Base-by-base conservation (phyloP, 805 yeast species). In the Hanseniaspora clermontiae region DNA sequence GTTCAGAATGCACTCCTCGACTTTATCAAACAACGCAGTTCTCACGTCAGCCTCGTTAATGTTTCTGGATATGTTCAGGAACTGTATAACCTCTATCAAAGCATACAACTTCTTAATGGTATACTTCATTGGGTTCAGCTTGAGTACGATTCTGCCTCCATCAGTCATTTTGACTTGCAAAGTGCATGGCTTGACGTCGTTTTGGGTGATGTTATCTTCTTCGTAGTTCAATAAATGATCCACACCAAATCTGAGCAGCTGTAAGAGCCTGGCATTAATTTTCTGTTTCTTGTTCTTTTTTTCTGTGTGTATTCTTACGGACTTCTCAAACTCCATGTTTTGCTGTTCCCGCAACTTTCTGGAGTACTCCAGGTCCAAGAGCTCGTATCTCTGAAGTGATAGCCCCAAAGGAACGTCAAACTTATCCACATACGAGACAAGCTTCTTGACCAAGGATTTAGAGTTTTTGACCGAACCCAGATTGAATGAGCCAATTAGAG, bases 291-390 rank as follows among this genome's bases (percentile, higher is more conserved):
- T 76, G 71, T 42, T 73, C 63, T 77, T 77, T 62, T 82, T 81
- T 43, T 73, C 61, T 60, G 71, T 74, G 67, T 86, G 93, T 49
- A 71, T 73, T 38, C 75, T 69, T 51, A 85, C 68, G 0, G 88
- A 80, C 59, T 74, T 77, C 60, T 79, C 75, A 63, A 80, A 86
- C 19, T 87, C 87, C 50, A 72, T 70, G 61, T 84, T 88, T 66
- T 85, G 93, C 60, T 79, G 75, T 61, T 78, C 76, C 60, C 80
- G 76, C 19, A 85, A 69, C 32, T 77, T 70, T 63, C 88, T 79
- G 38, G 82, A 74, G 59, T 76, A 67, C 46, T 77, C 78, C 51
- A 80, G 70, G 58, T 84, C 87, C 57, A 80, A 75, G 4, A 53
- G 31, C n/a, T 53, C 57, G 20, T 53, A 53, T 46, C 57, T 53